A percentile compares a stretch with the other conserved stretches of the same genome.
These are phyloP conservation scores for Blastobotrys parvus DNA, from an alignment of 805 yeast species.

Conservation along the genomic window DNA sequence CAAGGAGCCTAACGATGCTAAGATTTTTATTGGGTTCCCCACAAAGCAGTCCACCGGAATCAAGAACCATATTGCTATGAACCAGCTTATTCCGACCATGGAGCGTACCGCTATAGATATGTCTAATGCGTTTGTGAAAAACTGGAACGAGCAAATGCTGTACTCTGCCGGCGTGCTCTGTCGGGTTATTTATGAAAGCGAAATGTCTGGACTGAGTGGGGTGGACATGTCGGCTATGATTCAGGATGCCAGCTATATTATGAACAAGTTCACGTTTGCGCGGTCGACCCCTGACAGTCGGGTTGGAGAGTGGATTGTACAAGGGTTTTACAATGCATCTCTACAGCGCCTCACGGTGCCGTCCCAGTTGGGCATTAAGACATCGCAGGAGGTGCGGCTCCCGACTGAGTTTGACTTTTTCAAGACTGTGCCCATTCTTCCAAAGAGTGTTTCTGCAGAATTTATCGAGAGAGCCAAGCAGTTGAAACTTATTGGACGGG, in stretches of 20 bases:
- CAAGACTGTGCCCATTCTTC: conserved; percentile 23
- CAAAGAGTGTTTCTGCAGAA: conserved; percentile 14
- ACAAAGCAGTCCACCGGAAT: conserved; percentile 34
- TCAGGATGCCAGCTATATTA: conserved; percentile 13
- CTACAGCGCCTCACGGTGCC: conserved; percentile 22
- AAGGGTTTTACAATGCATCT: conserved; percentile 31
- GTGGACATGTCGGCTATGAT: not conserved
- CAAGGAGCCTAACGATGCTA: conserved; percentile 28
- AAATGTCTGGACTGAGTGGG: conserved; percentile 18
- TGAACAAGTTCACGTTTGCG: conserved; percentile 26
- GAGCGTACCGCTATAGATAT: conserved; percentile 35
- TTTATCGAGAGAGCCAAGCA: conserved; percentile 23
- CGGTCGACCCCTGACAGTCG: conserved; percentile 30
- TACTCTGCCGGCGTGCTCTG: conserved; percentile 31
- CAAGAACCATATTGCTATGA: conserved; percentile 30
- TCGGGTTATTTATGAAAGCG: conserved; percentile 30
- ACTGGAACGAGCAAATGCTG: conserved; percentile 33
- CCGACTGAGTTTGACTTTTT: conserved; percentile 15
- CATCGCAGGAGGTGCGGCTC: conserved; percentile 24
- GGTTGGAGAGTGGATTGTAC: conserved; percentile 27
- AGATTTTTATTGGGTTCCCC: conserved; percentile 34
- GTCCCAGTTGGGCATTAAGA: conserved; percentile 25
- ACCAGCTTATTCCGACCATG: conserved; percentile 36
- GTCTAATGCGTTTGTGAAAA: conserved; percentile 32
- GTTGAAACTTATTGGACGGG: conserved; percentile 18